Conservation (phyloP, 2,329 filamentous ascomycete species). For the Epichloe uncinata region DNA sequence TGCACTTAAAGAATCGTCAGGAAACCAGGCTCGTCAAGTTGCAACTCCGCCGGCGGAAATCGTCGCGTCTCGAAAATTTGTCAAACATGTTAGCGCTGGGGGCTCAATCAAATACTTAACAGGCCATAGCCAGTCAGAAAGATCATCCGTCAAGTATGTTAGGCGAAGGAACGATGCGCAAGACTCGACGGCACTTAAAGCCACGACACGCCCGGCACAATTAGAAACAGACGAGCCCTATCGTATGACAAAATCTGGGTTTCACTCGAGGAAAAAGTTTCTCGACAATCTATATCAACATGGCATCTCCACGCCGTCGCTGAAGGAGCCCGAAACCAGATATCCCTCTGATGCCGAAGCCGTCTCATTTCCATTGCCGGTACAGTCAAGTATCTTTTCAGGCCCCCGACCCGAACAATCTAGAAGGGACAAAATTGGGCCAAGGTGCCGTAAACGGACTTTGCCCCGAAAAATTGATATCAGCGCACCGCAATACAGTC, state of each 20-base stretch:
- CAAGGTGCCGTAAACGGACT: constrained; percentile 29
- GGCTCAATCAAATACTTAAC: constrained; percentile 16
- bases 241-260: constrained; percentile 23
- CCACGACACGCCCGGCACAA: constrained; percentile 33
- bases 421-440: background rate
- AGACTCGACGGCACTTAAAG: background rate
- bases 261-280: constrained; percentile 37
- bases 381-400: background rate
- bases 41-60: background rate
- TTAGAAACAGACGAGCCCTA: constrained; percentile 34
- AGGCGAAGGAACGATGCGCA: background rate
- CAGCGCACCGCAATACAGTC: constrained; percentile 38
- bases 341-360: background rate
- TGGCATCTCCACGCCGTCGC: constrained; percentile 7
- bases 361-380: background rate
- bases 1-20: constrained; percentile 12
- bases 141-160: background rate
- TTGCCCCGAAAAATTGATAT: constrained; percentile 33
- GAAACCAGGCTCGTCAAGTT: constrained; percentile 6
- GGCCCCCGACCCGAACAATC: background rate
- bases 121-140: background rate
- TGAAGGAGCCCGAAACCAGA: background rate
- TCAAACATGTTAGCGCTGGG: constrained; percentile 16
- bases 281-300: constrained; percentile 42
- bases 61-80: constrained; percentile 12